Conservation (phyloP, 805 yeast species). For the Candida awuae region DNA sequence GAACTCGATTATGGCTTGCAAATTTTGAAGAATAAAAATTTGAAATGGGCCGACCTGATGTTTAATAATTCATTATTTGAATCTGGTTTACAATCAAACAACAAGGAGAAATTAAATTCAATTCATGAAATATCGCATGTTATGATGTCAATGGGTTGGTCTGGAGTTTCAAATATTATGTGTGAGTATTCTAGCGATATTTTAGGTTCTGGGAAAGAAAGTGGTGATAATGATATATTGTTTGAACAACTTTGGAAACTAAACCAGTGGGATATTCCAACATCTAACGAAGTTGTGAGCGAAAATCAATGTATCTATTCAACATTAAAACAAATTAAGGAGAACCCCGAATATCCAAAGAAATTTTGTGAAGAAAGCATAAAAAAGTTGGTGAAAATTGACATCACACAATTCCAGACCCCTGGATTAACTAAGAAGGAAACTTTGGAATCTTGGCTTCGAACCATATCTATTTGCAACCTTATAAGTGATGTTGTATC, state of each 20-base stretch:
- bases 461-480: conserved; percentile 27
- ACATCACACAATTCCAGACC: background rate
- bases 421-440: conserved; percentile 1
- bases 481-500: conserved; percentile 16
- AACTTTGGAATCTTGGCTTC: conserved; percentile 23
- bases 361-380: conserved; percentile 17
- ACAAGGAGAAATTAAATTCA: background rate
- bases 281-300: conserved; percentile 28
- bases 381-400: conserved; percentile 1
- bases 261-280: conserved; percentile 68
- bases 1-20: conserved; percentile 44
- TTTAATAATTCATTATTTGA: conserved; percentile 54
- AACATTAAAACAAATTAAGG: conserved; percentile 40
- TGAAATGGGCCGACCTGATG: conserved; percentile 30
- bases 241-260: conserved; percentile 73
- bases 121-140: conserved; percentile 28
- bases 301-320: conserved; percentile 45
- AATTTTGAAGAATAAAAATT: conserved; percentile 29
- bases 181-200: conserved; percentile 13
- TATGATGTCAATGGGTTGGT: conserved; percentile 43
- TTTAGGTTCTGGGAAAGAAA: background rate
- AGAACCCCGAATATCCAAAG: conserved; percentile 20
- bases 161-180: conserved; percentile 44
- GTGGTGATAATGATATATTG: conserved; percentile 15
- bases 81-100: conserved; percentile 23